Conservation (phyloP, 2,329 filamentous ascomycete species). For the Trichoderma cornu-damae region DNA sequence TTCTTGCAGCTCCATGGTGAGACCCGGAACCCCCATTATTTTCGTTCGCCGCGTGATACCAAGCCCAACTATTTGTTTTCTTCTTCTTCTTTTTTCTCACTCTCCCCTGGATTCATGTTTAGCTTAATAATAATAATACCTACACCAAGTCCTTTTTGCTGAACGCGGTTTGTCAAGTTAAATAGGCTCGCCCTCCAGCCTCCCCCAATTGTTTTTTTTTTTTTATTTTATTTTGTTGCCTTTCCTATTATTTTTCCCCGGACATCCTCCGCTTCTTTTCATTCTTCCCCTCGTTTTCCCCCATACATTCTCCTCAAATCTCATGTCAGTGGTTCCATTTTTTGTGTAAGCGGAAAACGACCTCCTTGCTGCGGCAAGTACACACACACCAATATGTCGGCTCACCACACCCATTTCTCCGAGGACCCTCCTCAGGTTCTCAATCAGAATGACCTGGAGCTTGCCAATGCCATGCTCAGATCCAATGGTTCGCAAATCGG, state of each 20-base stretch:
- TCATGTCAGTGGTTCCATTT: constrained; percentile 1
- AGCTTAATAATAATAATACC: neutral
- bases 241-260: neutral
- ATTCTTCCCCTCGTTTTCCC: neutral
- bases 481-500: constrained; percentile 20
- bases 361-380: neutral
- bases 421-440: constrained; percentile 37
- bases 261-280: neutral
- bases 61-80: neutral
- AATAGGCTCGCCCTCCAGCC: constrained; percentile 6
- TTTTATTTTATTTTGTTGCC: too few species aligned
- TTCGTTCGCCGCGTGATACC: constrained; percentile 7
- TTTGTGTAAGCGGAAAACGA: neutral
- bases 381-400: constrained; percentile 12
- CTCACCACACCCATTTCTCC: constrained; percentile 29
- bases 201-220: too few species aligned
- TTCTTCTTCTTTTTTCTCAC: too few species aligned
- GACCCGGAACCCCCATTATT: constrained; percentile 15
- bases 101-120: neutral
- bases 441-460: constrained; percentile 32
- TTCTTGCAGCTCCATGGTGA: neutral
- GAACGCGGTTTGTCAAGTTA: constrained; percentile 14
- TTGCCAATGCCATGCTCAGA: constrained; percentile 38
- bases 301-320: constrained; percentile 7
- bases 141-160: neutral